Evolutionary conservation across 2,329 filamentous ascomycete genomes (phyloP).

Genomic region (Talaromyces sp.): DNA sequence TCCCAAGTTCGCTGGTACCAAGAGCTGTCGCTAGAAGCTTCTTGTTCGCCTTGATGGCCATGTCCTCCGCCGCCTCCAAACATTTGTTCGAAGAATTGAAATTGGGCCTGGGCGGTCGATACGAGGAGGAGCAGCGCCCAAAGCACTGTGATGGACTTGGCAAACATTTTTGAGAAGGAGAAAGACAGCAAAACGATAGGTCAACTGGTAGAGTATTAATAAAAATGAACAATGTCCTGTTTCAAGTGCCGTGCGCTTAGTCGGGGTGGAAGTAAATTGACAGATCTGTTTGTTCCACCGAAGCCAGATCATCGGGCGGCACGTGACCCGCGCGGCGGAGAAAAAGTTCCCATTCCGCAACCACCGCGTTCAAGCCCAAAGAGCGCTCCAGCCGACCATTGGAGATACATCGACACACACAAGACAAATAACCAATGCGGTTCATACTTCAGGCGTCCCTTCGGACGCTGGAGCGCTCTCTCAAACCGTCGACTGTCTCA

Average conservation of each 20-base stretch:
- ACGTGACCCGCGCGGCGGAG: neutral
- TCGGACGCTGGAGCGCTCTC: constrained; percentile 32
- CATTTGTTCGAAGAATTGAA: constrained; percentile 98
- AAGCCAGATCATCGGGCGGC: neutral
- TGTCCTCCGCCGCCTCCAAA: constrained; percentile 61
- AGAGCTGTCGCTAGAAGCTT: constrained; percentile 75
- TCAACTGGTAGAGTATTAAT: neutral
- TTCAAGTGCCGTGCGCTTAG: neutral
- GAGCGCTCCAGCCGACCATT: neutral
- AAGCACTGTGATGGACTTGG: constrained; percentile 22
- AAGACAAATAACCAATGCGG: constrained; percentile 23
- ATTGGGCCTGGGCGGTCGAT: constrained; percentile 65
- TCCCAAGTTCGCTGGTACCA: constrained; percentile 73
- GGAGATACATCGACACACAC: neutral
- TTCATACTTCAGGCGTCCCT: constrained; percentile 36
- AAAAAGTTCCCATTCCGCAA: neutral
- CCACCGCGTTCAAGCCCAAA: neutral
- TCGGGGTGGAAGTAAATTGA: neutral
- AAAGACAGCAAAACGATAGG: neutral
- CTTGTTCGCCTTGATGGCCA: constrained; percentile 55
- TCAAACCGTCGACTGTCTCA: constrained; percentile 27
- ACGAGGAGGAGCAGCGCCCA: constrained; percentile 55
- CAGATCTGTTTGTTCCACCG: neutral
- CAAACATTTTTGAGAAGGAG: constrained; percentile 19
- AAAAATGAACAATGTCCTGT: neutral